Conservation (phyloP, 208 protist genomes). For the Trypanosoma lewisi region DNA sequence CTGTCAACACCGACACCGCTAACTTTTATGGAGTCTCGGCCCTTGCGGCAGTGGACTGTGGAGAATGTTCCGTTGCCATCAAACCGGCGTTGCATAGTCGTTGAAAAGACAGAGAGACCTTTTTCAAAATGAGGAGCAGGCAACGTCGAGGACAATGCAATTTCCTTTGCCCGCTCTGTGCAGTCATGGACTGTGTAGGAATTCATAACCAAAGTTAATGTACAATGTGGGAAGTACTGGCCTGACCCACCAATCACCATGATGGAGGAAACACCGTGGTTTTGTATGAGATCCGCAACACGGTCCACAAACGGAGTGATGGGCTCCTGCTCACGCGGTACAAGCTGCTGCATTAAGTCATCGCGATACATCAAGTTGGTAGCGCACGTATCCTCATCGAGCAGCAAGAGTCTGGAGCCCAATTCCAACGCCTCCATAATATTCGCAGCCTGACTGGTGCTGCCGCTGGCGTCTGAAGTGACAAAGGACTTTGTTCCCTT, state of each 20-base stretch:
- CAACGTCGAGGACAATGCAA: conserved; percentile 25
- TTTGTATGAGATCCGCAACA: conserved; percentile 52
- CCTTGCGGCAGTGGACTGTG: conserved; percentile 16
- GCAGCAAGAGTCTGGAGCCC: conserved; percentile 79
- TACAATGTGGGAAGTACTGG: conserved; percentile 90
- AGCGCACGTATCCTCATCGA: conserved; percentile 96
- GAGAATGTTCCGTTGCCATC: conserved; percentile 23
- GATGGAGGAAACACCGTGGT: conserved; percentile 75
- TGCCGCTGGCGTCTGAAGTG: conserved; percentile 87
- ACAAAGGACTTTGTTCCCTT: conserved; percentile 66
- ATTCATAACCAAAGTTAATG: conserved; percentile 88
- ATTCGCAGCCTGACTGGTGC: conserved; percentile 91
- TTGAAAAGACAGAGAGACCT: conserved; percentile 4
- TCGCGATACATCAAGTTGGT: conserved; percentile 97
- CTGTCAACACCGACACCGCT: conserved; percentile 35
- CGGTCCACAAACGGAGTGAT: conserved; percentile 91
- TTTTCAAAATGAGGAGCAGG: neutral
- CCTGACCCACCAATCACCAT: conserved; percentile 93
- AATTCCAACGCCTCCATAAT: conserved; percentile 94
- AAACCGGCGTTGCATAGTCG: conserved; percentile 18
- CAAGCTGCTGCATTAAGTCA: conserved; percentile 85
- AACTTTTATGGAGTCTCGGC: conserved; percentile 45
- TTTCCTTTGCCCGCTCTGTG: conserved; percentile 64
- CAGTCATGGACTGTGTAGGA: conserved; percentile 73
- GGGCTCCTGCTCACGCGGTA: conserved; percentile 86